phyloP scores from a whole-genome alignment of 768 basidiomycete genomes.

The Suillus ampliporus region DNA sequence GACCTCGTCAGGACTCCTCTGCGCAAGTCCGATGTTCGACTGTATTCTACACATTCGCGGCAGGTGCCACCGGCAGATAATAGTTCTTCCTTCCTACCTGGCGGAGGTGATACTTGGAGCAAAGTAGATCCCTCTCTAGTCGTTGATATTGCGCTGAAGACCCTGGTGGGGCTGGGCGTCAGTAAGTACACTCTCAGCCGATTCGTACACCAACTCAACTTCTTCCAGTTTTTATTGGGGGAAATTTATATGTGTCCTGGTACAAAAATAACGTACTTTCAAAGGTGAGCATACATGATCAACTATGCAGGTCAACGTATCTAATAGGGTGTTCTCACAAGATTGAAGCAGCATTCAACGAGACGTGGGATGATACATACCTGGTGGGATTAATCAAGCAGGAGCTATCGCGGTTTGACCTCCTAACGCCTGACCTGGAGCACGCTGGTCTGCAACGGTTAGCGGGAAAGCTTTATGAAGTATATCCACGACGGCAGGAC shows the following conservation, averaged over 20 bases:
- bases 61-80: neutral
- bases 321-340: neutral
- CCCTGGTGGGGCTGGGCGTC: neutral
- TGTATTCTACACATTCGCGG: neutral
- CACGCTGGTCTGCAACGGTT: neutral
- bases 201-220: neutral
- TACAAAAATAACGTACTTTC: slow-evolving; percentile 83
- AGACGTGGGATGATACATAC: neutral
- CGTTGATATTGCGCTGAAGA: neutral
- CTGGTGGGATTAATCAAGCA: slow-evolving; percentile 2
- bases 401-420: slow-evolving; percentile 2
- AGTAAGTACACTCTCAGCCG: neutral
- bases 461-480: neutral
- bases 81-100: neutral
- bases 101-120: neutral
- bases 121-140: neutral
- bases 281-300: slow-evolving; percentile 56
- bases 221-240: slow-evolving; percentile 66
- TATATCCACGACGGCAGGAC: slow-evolving; percentile 71
- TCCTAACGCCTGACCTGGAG: neutral
- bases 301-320: neutral
- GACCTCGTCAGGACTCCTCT: neutral
- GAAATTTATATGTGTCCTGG: slow-evolving; percentile 74
- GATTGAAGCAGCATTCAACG: slow-evolving; percentile 5
- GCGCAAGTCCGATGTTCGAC: neutral